Base-by-base conservation (phyloP, 805 yeast genomes). In the Teunomyces aglyptinius region DNA sequence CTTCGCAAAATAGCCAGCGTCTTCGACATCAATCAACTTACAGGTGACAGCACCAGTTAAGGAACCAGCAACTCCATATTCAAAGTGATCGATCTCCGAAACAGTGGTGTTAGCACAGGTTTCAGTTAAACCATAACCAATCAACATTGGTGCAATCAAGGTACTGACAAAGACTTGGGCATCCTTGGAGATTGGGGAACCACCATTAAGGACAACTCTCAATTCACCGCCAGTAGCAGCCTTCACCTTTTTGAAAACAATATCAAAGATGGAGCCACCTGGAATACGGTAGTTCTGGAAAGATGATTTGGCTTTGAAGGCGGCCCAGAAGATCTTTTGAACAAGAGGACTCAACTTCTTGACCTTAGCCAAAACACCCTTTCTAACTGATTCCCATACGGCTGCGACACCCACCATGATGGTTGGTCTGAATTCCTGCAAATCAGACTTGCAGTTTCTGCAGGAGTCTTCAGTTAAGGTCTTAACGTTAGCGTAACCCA, bases 391-490 rank as follows among this genome's bases (percentile, higher is more conserved):
- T 75, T 94, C 99, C 96, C 97, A 94, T 44, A 94, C 97, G 4
- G 98, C 96, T 13, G 97, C 97, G 47, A 94, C 99, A 68, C 97
- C 99, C 54, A 90, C 97, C 96, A 94, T 87, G 56, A 91, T 70
- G 4, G 97, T 87, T 49, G 99, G 99, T 65, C 82, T 77, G 70
- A 90, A 87, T 60, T 86, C 87, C 47, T 77, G 80, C 74, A 94
- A 80, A 67, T 94, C 99, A 60, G 97, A 92, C 47, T 79, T 71
- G 73, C 96, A 90, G 71, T 94, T 87, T 59, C 80, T 83, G 61
- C 87, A 82, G 2, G 96, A 88, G 1, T 77, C 73, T 53, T 87
- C 96, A 16, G 96, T 82, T 56, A 94, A 74, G 26, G 99, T 92
- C 73, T 90, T 90, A 52, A 92, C 97, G 57, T 76, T 83, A 43